These are phyloP conservation scores for Chaetomiaceae sp. DNA, from an alignment of 2,329 filamentous ascomycete species.

Conservation along the genomic window DNA sequence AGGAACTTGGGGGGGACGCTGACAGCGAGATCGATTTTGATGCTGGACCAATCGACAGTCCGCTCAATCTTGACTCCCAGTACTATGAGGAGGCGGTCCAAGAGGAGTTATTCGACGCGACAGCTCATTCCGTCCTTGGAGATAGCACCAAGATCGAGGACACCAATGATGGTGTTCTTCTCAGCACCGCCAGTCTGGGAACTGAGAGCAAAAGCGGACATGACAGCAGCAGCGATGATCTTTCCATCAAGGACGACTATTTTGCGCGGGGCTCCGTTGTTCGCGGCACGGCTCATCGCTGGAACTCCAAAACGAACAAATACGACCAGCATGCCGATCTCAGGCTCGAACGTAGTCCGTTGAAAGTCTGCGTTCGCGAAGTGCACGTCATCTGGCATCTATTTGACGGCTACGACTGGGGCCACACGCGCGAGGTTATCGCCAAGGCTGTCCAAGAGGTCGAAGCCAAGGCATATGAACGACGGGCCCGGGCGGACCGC, in stretches of 20 bases:
- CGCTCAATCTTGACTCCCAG: conserved; percentile 41
- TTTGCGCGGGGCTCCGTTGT: conserved; percentile 61
- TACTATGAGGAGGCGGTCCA: conserved; percentile 45
- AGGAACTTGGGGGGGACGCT: conserved; percentile 40
- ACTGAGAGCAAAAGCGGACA: conserved; percentile 46
- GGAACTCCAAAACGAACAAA: conserved; percentile 72
- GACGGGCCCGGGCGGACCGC: conserved; percentile 55
- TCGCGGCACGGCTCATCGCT: conserved; percentile 67
- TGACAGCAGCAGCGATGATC: conserved; percentile 39
- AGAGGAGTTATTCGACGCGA: conserved; percentile 47
- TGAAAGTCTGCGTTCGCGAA: conserved; percentile 75
- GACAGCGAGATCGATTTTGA: conserved; percentile 29
- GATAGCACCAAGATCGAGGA: conserved; percentile 40
- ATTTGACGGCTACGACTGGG: conserved; percentile 97
- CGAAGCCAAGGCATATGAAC: conserved; percentile 75
- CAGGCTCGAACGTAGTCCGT: conserved; percentile 61
- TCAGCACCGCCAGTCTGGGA: conserved; percentile 40
- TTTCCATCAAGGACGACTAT: conserved; percentile 73
- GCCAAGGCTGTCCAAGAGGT: conserved; percentile 84
- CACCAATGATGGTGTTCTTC: conserved; percentile 43
- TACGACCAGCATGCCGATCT: conserved; percentile 63
- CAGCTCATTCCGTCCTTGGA: conserved; percentile 36
- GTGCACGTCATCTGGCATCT: conserved; percentile 96
- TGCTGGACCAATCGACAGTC: conserved; percentile 29
- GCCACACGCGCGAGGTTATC: conserved; percentile 78